Evolutionary conservation across 2,329 filamentous ascomycete species (phyloP).

Genomic region (Chaetoscypha palmicola): DNA sequence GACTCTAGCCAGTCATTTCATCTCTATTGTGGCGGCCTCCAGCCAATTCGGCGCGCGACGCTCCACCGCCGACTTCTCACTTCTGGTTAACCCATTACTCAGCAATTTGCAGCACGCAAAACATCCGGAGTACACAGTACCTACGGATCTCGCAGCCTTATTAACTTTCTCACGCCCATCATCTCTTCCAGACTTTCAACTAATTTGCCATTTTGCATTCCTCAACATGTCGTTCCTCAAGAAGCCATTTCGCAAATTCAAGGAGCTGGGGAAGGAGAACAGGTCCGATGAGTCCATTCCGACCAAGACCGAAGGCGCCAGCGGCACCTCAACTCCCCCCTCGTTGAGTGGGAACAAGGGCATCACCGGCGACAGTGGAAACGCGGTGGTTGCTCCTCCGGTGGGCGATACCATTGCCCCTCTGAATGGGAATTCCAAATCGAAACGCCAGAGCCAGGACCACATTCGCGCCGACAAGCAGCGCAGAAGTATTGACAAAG

Average conservation of each 20-base stretch:
- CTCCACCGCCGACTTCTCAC: background rate
- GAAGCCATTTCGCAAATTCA: slow-evolving; percentile 25
- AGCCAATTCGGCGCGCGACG: background rate
- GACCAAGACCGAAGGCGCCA: slow-evolving; percentile 13
- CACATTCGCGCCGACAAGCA: slow-evolving; percentile 17
- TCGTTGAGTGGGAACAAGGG: slow-evolving; percentile 3
- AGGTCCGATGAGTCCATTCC: slow-evolving; percentile 7
- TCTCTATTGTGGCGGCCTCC: background rate
- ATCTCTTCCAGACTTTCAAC: no score
- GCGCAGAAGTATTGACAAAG: slow-evolving; percentile 24
- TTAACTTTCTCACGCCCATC: background rate
- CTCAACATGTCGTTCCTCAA: slow-evolving; percentile 27
- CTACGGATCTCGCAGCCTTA: no score
- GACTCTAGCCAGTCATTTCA: background rate
- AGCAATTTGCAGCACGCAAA: slow-evolving; percentile 1
- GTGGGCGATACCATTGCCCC: background rate
- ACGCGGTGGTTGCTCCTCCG: no score
- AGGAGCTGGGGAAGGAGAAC: slow-evolving; percentile 11
- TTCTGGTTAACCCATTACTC: slow-evolving; percentile 5
- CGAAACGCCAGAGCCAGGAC: slow-evolving; percentile 21
- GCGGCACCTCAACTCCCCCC: slow-evolving; percentile 3
- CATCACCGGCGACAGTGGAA: slow-evolving; percentile 2
- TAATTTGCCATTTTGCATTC: background rate
- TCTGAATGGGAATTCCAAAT: slow-evolving; percentile 9
- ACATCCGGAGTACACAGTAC: no score